phyloP scores from a whole-genome alignment of 164 flowering plant species.

The Paratinospora sagittata region DNA sequence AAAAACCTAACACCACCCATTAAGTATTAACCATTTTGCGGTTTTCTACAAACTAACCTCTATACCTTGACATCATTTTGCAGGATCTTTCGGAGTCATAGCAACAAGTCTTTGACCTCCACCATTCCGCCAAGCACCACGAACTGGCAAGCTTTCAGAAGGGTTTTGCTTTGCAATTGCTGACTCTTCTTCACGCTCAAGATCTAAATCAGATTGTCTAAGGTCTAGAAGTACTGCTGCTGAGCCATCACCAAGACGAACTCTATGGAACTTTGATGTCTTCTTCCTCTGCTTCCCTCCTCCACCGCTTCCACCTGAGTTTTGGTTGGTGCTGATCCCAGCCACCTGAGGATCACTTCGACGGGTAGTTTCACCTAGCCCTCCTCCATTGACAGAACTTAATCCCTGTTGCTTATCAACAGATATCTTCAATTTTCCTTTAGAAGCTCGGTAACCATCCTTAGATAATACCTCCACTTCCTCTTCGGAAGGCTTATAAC shows the following conservation, averaged over 20 bases:
- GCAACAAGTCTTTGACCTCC: constrained; percentile 36
- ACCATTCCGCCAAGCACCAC: constrained; percentile 35
- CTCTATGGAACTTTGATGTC: constrained; percentile 67
- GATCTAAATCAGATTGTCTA: constrained; percentile 22
- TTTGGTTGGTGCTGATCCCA: constrained; percentile 29
- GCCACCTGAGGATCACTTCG: constrained; percentile 16
- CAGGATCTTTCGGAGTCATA: constrained; percentile 13
- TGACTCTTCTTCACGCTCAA: constrained; percentile 28
- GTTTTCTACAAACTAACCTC: background rate
- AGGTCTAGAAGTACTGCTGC: constrained; percentile 35
- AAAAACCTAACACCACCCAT: constrained; percentile 3
- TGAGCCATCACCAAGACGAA: constrained; percentile 68
- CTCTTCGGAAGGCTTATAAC: constrained; percentile 43
- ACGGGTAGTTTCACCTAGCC: background rate
- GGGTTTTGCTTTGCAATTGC: constrained; percentile 18
- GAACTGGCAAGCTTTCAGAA: constrained; percentile 30
- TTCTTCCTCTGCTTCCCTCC: constrained; percentile 59
- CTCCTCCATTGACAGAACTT: constrained; percentile 11
- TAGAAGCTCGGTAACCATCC: constrained; percentile 64
- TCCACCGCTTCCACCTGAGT: constrained; percentile 28
- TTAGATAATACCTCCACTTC: constrained; percentile 59
- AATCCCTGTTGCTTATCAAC: constrained; percentile 22
- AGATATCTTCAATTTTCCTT: constrained; percentile 39
- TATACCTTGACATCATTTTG: background rate
- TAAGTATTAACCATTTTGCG: background rate